These are phyloP conservation scores for Fraxinus latifolia DNA, from an alignment of 305 asterid genomes.

Conservation along the genomic window DNA sequence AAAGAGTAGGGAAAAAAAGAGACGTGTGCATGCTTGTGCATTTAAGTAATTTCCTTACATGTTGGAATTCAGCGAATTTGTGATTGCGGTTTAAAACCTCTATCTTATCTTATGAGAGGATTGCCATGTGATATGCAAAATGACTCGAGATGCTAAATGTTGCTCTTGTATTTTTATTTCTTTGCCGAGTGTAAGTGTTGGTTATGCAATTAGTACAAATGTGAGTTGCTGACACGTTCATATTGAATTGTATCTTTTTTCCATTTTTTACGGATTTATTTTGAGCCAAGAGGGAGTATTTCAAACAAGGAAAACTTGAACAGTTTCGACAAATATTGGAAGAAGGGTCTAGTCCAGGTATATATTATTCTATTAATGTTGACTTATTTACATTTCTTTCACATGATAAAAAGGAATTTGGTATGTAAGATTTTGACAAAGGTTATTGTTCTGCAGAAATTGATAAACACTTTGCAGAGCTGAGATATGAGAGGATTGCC, in stretches of 20 bases:
- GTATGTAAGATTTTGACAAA: conserved; percentile 3
- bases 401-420: not conserved
- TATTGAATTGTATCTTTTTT: not conserved
- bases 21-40: not conserved
- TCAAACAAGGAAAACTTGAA: conserved; percentile 87
- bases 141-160: not conserved
- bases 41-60: conserved; percentile 7
- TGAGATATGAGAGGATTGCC: conserved; percentile 90
- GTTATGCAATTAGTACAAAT: not conserved
- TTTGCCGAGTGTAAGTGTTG: conserved; percentile 13
- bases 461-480: conserved; percentile 94
- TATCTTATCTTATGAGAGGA: not conserved
- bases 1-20: not conserved
- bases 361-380: not conserved
- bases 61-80: not conserved
- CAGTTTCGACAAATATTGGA: conserved; percentile 89
- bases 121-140: conserved; percentile 7
- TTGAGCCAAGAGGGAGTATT: conserved; percentile 85
- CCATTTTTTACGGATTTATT: not conserved
- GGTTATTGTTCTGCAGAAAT: conserved; percentile 59
- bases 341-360: conserved; percentile 99
- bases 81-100: not conserved
- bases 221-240: conserved; percentile 6
- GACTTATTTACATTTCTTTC: conserved; percentile 4
- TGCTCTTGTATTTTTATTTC: conserved; percentile 7